phyloP scores from a whole-genome alignment of 2,329 filamentous ascomycete species.

The Fusarium odoratissimum region DNA sequence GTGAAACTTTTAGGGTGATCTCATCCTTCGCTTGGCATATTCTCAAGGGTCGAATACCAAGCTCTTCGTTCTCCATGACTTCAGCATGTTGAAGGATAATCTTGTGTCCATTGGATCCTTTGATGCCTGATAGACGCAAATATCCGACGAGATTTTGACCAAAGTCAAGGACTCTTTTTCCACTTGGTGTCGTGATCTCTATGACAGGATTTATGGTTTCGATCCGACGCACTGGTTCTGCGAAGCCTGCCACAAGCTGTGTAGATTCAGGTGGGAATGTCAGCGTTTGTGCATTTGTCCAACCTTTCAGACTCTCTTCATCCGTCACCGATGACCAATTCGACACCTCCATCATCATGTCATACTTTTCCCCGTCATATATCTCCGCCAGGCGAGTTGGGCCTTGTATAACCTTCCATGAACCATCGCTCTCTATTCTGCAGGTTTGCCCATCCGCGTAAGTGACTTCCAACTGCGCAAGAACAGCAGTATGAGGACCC shows the following conservation, averaged over 20 bases:
- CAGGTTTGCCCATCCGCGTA: background rate
- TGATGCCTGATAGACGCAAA: slow-evolving; percentile 53
- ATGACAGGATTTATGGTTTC: slow-evolving; percentile 18
- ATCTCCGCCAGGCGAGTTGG: slow-evolving; percentile 54
- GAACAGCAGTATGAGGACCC: slow-evolving; percentile 8
- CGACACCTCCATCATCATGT: slow-evolving; percentile 45
- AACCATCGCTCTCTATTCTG: slow-evolving; percentile 47
- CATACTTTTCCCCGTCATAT: slow-evolving; percentile 64
- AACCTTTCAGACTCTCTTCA: background rate
- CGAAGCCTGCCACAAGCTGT: slow-evolving; percentile 56
- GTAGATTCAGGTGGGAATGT: slow-evolving; percentile 50
- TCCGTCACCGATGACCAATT: background rate
- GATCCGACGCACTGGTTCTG: slow-evolving; percentile 18
- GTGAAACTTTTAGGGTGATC: slow-evolving; percentile 17
- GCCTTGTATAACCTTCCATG: slow-evolving; percentile 51
- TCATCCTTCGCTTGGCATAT: slow-evolving; percentile 27
- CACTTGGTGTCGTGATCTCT: slow-evolving; percentile 48
- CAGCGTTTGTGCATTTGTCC: background rate
- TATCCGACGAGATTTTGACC: slow-evolving; percentile 69
- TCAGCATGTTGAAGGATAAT: slow-evolving; percentile 65
- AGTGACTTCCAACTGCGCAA: slow-evolving; percentile 13
- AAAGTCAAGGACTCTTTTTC: slow-evolving; percentile 65
- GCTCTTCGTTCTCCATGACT: slow-evolving; percentile 62
- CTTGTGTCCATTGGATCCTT: slow-evolving; percentile 51
- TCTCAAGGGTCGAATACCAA: slow-evolving; percentile 46